Evolutionary conservation across 257 asterid species (phyloP).

Genomic region (Mitragyna speciosa): DNA sequence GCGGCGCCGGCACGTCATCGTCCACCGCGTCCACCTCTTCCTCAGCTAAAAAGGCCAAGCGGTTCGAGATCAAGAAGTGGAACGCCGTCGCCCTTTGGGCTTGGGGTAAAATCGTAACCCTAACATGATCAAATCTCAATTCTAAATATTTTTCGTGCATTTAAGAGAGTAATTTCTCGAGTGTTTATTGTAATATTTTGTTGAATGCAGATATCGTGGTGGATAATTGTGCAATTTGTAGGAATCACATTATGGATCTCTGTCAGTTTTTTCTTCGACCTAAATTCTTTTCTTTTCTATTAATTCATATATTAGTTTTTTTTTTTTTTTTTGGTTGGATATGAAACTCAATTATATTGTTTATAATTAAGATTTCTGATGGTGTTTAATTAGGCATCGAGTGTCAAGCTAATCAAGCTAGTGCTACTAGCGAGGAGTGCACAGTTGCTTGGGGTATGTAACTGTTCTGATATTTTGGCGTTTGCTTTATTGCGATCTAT

Average conservation of each 20-base stretch:
- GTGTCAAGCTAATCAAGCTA: conserved; percentile 99
- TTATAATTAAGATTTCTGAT: not conserved
- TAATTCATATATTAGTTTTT: not conserved
- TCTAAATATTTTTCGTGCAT: not conserved
- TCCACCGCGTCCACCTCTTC: conserved; percentile 30
- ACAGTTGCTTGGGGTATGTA: conserved; percentile 98
- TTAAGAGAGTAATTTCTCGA: not conserved
- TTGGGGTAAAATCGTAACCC: conserved; percentile 56
- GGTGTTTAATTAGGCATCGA: conserved; percentile 62
- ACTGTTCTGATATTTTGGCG: not conserved
- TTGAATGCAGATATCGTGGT: conserved; percentile 81
- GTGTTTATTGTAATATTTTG: not conserved
- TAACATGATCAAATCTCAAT: conserved; percentile 30
- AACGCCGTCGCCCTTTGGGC: conserved; percentile 94
- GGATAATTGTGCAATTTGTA: conserved; percentile 92
- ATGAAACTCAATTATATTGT: not conserved
- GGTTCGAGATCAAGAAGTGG: conserved; percentile 91
- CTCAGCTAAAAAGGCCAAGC: conserved; percentile 61
- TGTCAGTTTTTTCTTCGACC: conserved; percentile 52
- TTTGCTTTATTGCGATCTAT: not conserved
- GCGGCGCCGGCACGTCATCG: conserved; percentile 62
- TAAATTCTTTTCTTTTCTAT: not conserved
- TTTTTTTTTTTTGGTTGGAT: not conserved
- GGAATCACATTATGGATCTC: conserved; percentile 97
- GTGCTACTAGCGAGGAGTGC: conserved; percentile 98